Evolutionary conservation across 208 protist genomes (phyloP).

Genomic region (Acanthamoeba culbertsoni): DNA sequence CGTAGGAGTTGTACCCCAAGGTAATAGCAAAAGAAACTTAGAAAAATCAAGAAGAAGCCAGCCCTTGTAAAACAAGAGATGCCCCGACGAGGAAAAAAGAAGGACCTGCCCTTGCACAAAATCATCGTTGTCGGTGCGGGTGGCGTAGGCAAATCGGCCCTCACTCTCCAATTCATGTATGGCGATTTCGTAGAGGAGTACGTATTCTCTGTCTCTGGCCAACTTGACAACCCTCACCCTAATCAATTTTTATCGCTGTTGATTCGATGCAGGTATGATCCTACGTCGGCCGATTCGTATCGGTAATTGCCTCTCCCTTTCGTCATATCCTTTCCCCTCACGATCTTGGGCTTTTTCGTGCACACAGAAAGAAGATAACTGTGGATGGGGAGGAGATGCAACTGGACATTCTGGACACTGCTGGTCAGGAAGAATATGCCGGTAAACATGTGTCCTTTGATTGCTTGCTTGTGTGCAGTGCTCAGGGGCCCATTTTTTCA

Average conservation of each 20-base stretch:
- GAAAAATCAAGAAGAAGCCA: not conserved
- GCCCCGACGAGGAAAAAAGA: conserved; percentile 24
- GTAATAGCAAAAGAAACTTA: not conserved
- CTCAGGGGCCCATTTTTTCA: not conserved
- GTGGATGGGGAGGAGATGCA: conserved; percentile 25
- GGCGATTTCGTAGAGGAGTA: conserved; percentile 56
- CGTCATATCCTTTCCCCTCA: too few species aligned
- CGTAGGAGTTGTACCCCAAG: not conserved
- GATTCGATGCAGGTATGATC: not conserved
- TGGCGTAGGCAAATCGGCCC: conserved; percentile 82
- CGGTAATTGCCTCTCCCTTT: not conserved
- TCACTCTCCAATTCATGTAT: conserved; percentile 63
- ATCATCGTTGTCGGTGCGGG: conserved; percentile 83
- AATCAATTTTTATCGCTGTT: not conserved
- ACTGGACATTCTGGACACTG: conserved; percentile 50
- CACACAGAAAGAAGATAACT: conserved; percentile 37
- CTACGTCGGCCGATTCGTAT: conserved; percentile 27
- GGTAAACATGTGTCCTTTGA: not conserved
- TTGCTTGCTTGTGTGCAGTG: not conserved
- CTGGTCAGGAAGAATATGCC: conserved; percentile 36
- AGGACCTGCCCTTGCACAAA: conserved; percentile 69
- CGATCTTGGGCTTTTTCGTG: not conserved
- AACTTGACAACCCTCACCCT: not conserved
- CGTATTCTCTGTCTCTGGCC: not conserved
- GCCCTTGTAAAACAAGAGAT: not conserved